These are phyloP conservation scores for Phytopythium oedochilum DNA, from an alignment of 352 stramenopile species.

Conservation along the genomic window DNA sequence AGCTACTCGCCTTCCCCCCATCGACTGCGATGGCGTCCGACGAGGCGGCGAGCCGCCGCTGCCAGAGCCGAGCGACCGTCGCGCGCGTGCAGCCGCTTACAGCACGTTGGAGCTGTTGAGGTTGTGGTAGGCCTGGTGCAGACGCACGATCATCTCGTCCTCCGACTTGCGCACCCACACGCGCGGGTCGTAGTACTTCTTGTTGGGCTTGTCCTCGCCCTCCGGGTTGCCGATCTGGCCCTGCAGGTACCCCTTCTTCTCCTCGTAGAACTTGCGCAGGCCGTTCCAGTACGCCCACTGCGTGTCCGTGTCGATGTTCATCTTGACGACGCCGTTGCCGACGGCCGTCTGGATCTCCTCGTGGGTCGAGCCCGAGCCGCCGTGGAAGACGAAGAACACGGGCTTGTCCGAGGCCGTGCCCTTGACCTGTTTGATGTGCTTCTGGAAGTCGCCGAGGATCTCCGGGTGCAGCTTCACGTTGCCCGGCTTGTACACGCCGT, in stretches of 20 bases:
- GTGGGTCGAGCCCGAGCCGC: conserved; percentile 94
- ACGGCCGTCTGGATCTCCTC: conserved; percentile 97
- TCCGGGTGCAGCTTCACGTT: conserved; percentile 98
- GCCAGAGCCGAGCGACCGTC: background rate
- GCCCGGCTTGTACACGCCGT: conserved; percentile 98
- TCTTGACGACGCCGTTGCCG: conserved; percentile 97
- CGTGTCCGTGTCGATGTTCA: conserved; percentile 99
- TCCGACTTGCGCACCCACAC: conserved; percentile 97
- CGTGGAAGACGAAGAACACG: conserved; percentile 99
- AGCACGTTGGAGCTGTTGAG: conserved; percentile 78
- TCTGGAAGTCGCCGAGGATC: conserved; percentile 96
- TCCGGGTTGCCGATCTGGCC: conserved; percentile 98
- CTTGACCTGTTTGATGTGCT: conserved; percentile 74
- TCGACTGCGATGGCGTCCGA: background rate
- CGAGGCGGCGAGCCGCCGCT: background rate
- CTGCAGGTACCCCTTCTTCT: conserved; percentile 97
- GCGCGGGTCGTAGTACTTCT: conserved; percentile 99
- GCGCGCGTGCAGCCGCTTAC: conserved; percentile 31
- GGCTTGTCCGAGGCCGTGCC: conserved; percentile 88
- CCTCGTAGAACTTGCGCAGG: conserved; percentile 96
- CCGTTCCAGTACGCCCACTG: conserved; percentile 99
- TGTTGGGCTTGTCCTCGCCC: conserved; percentile 97
- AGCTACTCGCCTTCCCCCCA: background rate
- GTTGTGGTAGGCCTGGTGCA: conserved; percentile 90
- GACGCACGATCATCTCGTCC: conserved; percentile 91